Conservation (phyloP, 768 basidiomycete species). For the Candolleomyces eurysporus region DNA sequence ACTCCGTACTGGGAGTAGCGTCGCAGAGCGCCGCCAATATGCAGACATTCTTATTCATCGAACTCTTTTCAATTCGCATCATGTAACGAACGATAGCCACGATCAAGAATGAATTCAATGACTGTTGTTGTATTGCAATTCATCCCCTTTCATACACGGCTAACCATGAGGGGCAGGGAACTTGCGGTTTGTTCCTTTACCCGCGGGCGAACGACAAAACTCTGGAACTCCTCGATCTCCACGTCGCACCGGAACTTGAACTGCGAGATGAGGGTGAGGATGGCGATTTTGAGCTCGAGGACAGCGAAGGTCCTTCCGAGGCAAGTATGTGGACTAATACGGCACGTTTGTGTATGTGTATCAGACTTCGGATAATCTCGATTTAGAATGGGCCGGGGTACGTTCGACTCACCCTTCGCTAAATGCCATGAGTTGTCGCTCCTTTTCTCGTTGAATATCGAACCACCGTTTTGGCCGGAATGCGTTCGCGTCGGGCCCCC, state of each 20-base stretch:
- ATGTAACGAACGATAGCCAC: no score
- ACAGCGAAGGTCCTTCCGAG: slow-evolving; percentile 58
- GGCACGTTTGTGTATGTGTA: background rate
- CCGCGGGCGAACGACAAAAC: slow-evolving; percentile 63
- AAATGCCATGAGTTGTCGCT: slow-evolving; percentile 53
- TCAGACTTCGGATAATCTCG: background rate
- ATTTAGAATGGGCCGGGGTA: background rate
- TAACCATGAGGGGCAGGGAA: slow-evolving; percentile 55
- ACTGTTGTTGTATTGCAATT: background rate
- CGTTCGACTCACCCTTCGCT: slow-evolving; percentile 48
- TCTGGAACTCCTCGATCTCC: slow-evolving; percentile 62
- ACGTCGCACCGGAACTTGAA: slow-evolving; percentile 51
- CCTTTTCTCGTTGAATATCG: slow-evolving; percentile 28
- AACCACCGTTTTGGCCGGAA: slow-evolving; percentile 70
- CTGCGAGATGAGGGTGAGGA: slow-evolving; percentile 48
- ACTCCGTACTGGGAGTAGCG: background rate
- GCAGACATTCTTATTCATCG: no score
- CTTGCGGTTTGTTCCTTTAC: slow-evolving; percentile 51
- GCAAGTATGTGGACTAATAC: slow-evolving; percentile 53
- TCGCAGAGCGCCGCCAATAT: no score
- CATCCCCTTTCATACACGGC: slow-evolving; percentile 26
- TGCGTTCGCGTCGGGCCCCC: slow-evolving; percentile 57
- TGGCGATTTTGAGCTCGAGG: slow-evolving; percentile 56
- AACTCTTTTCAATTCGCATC: no score
- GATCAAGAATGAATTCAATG: background rate